These are phyloP conservation scores for Colletotrichum plurivorum DNA, from an alignment of 2,329 filamentous ascomycete genomes.

Conservation along the genomic window DNA sequence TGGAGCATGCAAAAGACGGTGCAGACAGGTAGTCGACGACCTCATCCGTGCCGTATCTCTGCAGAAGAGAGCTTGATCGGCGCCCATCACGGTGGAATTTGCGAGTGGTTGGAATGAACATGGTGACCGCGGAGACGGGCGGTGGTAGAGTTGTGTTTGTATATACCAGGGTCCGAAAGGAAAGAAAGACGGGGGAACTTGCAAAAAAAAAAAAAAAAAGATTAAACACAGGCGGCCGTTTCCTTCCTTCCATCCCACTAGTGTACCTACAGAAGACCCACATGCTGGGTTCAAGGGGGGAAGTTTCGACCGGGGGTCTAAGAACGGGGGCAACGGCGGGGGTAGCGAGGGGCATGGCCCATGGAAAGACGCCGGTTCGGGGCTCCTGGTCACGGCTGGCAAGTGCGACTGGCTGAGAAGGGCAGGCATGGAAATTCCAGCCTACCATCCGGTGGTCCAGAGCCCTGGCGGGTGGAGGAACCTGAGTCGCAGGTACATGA, in stretches of 20 bases:
- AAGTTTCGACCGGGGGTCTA: slow-evolving; percentile 13
- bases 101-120: not conserved
- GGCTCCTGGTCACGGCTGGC: slow-evolving; percentile 15
- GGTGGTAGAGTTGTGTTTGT: not conserved
- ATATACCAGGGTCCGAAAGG: slow-evolving; percentile 2
- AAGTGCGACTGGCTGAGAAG: slow-evolving; percentile 29
- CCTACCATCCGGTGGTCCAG: slow-evolving; percentile 30
- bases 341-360: not conserved
- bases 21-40: too few species aligned
- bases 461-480: slow-evolving; percentile 30
- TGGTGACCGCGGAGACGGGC: not conserved
- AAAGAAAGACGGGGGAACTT: slow-evolving; percentile 13
- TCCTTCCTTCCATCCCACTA: slow-evolving; percentile 27
- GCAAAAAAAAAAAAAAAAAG: too few species aligned
- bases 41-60: not conserved
- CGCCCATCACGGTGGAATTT: slow-evolving; percentile 15
- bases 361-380: slow-evolving; percentile 27
- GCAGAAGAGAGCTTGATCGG: not conserved
- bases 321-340: slow-evolving; percentile 10
- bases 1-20: not conserved
- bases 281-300: slow-evolving; percentile 22
- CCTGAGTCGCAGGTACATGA: slow-evolving; percentile 38
- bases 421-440: slow-evolving; percentile 33
- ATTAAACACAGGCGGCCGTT: slow-evolving; percentile 30
- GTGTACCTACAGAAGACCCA: slow-evolving; percentile 2